Base-by-base conservation (phyloP, 2,329 filamentous ascomycete genomes). In the Zasmidium angulare region DNA sequence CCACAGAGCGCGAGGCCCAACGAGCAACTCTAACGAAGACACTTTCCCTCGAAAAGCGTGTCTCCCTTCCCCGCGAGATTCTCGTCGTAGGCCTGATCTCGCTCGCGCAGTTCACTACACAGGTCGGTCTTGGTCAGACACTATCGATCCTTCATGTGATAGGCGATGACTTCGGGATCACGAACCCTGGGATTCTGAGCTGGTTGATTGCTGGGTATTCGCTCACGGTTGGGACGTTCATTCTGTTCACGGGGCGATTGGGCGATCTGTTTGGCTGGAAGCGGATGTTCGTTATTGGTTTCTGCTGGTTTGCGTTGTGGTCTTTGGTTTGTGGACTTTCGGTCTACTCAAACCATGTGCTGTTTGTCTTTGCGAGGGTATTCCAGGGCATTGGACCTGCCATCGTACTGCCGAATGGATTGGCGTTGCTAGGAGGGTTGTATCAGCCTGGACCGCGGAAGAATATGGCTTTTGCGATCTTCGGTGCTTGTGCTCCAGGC, bases 211-310 rank as follows among this genome's bases (percentile, higher is more conserved):
- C 77, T 4, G 76, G 70, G 12, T 80, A 78, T 68, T 72, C 70
- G 47, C 66, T 79, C 24, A 78, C 77, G 1, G 75, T 78, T 12
- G 77, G 77, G 22, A 78, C 76, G 2, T 78, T 79, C 63, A 79
- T 80, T 58, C 71, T 79, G 40, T 74, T 78, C 31, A 74, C 75
- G 11, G 77, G 78, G 11, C 71, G 76, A n/a, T 62, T 78, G 10
- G 77, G 77, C n/a, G 77, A 79, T 56, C 71, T 77, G 10, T 71
- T 78, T 24, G 77, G 77, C 4, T 74, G 79, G 71, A 78, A 77
- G 62, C 70, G 70, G 7, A 70, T 79, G 60, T 72, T 78, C 22
- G 68, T 73, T 23, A 69, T 77, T 48, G 77, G 77, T 1, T 78
- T 74, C 56, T 63, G 68, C 21, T 78, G 74, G 68, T 72, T 76